A percentile compares a stretch with the other conserved stretches of the same genome.
Conservation (phyloP, 306 rosid species). For the Vigna unguiculata region DNA sequence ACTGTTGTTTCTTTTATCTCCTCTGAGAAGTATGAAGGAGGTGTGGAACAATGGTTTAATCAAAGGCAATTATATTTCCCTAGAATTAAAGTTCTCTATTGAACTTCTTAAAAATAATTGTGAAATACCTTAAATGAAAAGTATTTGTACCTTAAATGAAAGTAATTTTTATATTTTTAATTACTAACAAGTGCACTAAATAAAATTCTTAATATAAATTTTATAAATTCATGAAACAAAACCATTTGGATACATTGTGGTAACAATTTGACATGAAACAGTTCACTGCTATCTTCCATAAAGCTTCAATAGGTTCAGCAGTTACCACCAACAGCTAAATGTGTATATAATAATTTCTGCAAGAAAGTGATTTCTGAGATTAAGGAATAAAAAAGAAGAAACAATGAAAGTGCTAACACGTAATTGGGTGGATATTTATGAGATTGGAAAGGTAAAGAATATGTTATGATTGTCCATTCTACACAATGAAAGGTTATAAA, state of each 20-base stretch:
- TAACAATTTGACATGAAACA: not conserved
- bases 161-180: too few relatives aligned
- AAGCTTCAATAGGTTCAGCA: not conserved
- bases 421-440: constrained; percentile 4
- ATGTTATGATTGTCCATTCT: not conserved
- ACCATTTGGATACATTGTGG: not conserved
- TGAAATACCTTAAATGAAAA: too few relatives aligned
- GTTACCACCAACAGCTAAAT: not conserved
- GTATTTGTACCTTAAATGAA: too few relatives aligned
- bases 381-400: not conserved
- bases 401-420: not conserved
- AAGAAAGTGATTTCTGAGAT: constrained; percentile 14
- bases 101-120: too few relatives aligned
- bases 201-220: too few relatives aligned
- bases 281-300: not conserved
- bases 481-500: constrained; percentile 17
- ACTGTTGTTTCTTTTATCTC: not conserved
- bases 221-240: too few relatives aligned
- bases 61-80: too few relatives aligned
- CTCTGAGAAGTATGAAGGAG: too few relatives aligned
- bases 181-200: too few relatives aligned
- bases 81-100: too few relatives aligned
- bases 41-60: too few relatives aligned
- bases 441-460: constrained; percentile 13
- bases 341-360: not conserved